Conservation (phyloP, 805 yeast genomes). For the Myxozyma sirexii region DNA sequence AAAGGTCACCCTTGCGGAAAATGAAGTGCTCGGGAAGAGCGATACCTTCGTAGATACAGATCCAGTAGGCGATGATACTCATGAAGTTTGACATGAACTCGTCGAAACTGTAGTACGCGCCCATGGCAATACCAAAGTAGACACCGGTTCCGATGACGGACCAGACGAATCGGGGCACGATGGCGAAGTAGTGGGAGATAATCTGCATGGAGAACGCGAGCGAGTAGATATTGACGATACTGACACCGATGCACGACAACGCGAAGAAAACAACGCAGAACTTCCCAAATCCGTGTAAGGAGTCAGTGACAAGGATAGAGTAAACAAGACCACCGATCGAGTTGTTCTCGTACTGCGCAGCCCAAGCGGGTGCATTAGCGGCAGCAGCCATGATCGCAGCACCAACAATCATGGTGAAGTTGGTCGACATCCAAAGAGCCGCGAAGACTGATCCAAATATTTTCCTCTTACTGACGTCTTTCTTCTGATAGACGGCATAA, state of each 20-base stretch:
- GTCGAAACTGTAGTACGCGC: constrained; percentile 72
- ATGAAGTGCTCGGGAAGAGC: constrained; percentile 80
- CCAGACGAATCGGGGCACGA: constrained; percentile 83
- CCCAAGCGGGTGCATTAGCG: constrained; percentile 50
- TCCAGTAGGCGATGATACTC: constrained; percentile 89
- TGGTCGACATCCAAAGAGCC: constrained; percentile 70
- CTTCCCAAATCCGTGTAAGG: constrained; percentile 86
- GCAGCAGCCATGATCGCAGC: constrained; percentile 82
- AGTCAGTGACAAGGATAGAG: constrained; percentile 73
- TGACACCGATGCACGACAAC: constrained; percentile 84
- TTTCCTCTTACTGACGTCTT: constrained; percentile 58
- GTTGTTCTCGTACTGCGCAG: constrained; percentile 53
- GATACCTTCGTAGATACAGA: constrained; percentile 80
- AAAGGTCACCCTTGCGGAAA: constrained; percentile 51
- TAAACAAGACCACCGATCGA: constrained; percentile 82
- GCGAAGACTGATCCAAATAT: constrained; percentile 64
- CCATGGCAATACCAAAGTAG: constrained; percentile 64
- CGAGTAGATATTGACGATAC: constrained; percentile 93
- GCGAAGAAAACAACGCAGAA: constrained; percentile 85
- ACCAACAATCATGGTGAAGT: constrained; percentile 77
- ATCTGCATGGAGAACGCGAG: constrained; percentile 86
- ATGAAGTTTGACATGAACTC: constrained; percentile 80
- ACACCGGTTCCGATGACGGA: constrained; percentile 72
- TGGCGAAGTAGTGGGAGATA: constrained; percentile 71
- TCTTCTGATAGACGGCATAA: constrained; percentile 85